Evolutionary conservation across 139 green algal genomes (phyloP), one percentile per base, ranked within the genome.

Genomic region (Auxenochlorella protothecoides): DNA sequence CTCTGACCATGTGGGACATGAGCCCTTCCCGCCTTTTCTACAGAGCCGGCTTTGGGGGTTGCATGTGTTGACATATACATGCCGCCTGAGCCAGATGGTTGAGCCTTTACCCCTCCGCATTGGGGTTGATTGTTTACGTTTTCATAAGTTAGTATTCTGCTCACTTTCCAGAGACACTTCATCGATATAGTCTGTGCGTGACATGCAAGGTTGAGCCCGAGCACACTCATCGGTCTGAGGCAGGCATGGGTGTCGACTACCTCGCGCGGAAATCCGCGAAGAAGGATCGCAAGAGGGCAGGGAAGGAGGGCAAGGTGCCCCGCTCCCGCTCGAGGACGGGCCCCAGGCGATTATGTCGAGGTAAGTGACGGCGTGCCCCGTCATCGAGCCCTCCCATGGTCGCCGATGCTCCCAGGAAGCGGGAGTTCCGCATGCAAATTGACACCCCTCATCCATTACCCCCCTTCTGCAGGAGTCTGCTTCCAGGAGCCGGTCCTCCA

Each of bases 231-330:
- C 27, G 27, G 27, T n/a, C 8, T 53, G 66, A 14, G 10, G 55
- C 64, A n/a, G 66, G 3, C 3, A 92, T 92, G 87, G 86, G 76
- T 0, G 73, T 80, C 5, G 87, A 92, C 54, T 92, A 89, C 59
- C 54, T 75, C 6, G 79, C 82, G 0, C 72, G 87, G 5, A 89
- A 91, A 63, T 13, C 69, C 3, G 77, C 78, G 10, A 92, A 91
- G 69, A 88, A 85, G 80, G 70, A 86, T 27, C 65, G 77, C 4
- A 88, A 86, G 66, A 65, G 77, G 6, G 63, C 62, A 14, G 65
- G 74, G 3, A 69, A 74, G 15, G 73, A 74, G 27, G 66, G 70
- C 55, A 61, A 76, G 57, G 57, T 74, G 4, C 59, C 51, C 59
- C 59, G 65, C 5, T 71, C 69, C 53, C 72, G 71, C 44, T 83